Conservation (phyloP, 805 yeast genomes). For the Cyberlindnera mississippiensis region DNA sequence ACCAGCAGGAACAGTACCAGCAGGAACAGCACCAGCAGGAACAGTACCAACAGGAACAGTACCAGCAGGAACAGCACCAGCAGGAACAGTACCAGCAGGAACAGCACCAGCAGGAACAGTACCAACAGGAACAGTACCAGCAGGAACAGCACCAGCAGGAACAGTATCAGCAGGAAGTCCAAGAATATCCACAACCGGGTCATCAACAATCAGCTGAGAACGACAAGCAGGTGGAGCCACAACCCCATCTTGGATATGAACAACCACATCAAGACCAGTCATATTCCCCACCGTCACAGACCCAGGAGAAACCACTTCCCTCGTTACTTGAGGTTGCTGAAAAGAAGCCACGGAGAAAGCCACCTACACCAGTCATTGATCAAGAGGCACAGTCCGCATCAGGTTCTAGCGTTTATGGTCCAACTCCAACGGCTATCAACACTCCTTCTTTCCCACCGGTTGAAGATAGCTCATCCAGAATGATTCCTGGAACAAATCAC, state of each 20-base stretch:
- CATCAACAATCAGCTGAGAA: constrained; percentile 2
- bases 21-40: too few relatives aligned
- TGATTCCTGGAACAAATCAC: constrained; percentile 7
- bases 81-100: constrained; percentile 1
- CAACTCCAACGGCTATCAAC: constrained; percentile 14
- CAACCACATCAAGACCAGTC: neutral
- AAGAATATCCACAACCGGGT: too few relatives aligned
- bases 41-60: neutral
- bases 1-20: constrained; percentile 2
- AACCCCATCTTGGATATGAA: too few relatives aligned
- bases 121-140: constrained; percentile 1
- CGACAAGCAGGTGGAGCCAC: neutral
- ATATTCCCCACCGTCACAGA: neutral
- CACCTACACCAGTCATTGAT: constrained; percentile 11
- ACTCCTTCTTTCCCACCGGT: constrained; percentile 6
- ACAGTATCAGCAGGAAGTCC: too few relatives aligned
- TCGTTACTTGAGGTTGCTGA: constrained; percentile 5
- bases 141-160: neutral
- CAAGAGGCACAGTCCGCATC: constrained; percentile 9
- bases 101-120: too few relatives aligned
- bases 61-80: neutral
- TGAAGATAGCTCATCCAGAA: neutral
- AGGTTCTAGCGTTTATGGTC: constrained; percentile 24
- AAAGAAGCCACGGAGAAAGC: constrained; percentile 6
- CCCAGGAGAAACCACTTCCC: constrained; percentile 1